phyloP scores from a whole-genome alignment of 2,329 filamentous ascomycete genomes.

The Colletotrichum sp. region DNA sequence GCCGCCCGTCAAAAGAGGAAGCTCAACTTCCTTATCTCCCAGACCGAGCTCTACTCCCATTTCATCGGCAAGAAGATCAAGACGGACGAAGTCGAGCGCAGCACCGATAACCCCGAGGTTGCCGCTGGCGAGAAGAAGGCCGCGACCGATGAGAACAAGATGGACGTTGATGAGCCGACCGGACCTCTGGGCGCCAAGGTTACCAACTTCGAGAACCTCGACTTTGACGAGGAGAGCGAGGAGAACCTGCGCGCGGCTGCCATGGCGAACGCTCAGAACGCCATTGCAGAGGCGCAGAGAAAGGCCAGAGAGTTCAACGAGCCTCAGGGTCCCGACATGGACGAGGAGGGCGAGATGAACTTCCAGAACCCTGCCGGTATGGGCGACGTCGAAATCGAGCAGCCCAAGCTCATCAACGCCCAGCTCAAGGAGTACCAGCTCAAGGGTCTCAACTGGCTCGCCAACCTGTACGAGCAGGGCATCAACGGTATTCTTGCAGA shows the following conservation, averaged over 20 bases:
- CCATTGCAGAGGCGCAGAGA: slow-evolving; percentile 91
- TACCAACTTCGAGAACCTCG: slow-evolving; percentile 91
- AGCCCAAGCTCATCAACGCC: slow-evolving; percentile 91
- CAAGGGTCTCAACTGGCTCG: slow-evolving; percentile 98
- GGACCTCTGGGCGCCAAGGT: slow-evolving; percentile 71
- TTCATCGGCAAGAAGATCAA: slow-evolving; percentile 99
- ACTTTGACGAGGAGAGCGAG: slow-evolving; percentile 96
- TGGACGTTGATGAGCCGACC: slow-evolving; percentile 58
- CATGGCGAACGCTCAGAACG: slow-evolving; percentile 94
- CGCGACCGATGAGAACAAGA: slow-evolving; percentile 41
- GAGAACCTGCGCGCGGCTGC: slow-evolving; percentile 80
- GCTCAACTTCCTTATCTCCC: slow-evolving; percentile 98
- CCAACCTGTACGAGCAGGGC: slow-evolving; percentile 98
- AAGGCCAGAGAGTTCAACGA: slow-evolving; percentile 92
- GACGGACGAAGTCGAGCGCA: slow-evolving; percentile 91
- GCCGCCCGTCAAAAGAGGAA: slow-evolving; percentile 97
- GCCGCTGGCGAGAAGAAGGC: slow-evolving; percentile 55
- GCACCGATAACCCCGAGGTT: slow-evolving; percentile 81
- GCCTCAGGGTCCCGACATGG: slow-evolving; percentile 67
- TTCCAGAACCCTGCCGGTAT: slow-evolving; percentile 98
- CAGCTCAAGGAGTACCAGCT: slow-evolving; percentile 98
- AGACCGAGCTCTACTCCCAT: slow-evolving; percentile 98
- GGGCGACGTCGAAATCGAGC: slow-evolving; percentile 91
- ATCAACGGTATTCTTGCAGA: slow-evolving; percentile 99
- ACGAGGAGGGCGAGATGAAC: slow-evolving; percentile 98